Evolutionary conservation across 352 stramenopile species (phyloP), one percentile per base, ranked within the genome.

Genomic region (Pythium scleroteichum): DNA sequence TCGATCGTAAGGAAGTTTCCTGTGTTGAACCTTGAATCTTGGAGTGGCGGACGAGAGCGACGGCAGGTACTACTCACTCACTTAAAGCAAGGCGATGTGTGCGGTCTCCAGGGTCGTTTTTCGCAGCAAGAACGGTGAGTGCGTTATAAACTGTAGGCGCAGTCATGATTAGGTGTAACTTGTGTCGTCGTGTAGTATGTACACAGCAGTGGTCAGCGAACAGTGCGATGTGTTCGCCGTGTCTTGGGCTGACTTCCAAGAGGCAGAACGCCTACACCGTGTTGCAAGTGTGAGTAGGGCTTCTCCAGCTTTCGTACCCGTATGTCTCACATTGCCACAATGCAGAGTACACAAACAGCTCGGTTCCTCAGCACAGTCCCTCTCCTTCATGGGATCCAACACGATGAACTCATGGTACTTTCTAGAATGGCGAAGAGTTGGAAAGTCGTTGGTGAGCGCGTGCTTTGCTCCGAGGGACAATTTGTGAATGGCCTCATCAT

Each of bases 381-480:
- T 10, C 59, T 74, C 2, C 82, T 88, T n/a, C 57, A 73, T 7
- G 51, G 54, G 8, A 65, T 85, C 16, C 32, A 66, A 9, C 24
- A 26, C 13, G 19, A 54, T 23, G 76, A 87, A 16, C 65, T 88
- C 35, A 1, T 40, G 16, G 22, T 27, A 7, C 48, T 35, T 17
- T 41, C 61, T 16, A 16, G 58, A 39, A 46, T 78, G 63, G 73
- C 73, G 1, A 76, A 58, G 41, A 67, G 56, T 16, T 38, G 64
- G 23, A 89, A 86, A 61, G 63, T 82, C 2, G 53, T 85, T 4
- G 79, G 79, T 0, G 76, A 78, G 9, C 80, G 79, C 51, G 77
- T 75, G 12, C 40, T 89, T 22, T 87, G 73, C 42, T 77, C 69
- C 4, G 77, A 87, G 58, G 79, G 74, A 0, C 79, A 89, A 40